Base-by-base conservation (phyloP, 2,329 filamentous ascomycete genomes). In the Colletotrichum lini region DNA sequence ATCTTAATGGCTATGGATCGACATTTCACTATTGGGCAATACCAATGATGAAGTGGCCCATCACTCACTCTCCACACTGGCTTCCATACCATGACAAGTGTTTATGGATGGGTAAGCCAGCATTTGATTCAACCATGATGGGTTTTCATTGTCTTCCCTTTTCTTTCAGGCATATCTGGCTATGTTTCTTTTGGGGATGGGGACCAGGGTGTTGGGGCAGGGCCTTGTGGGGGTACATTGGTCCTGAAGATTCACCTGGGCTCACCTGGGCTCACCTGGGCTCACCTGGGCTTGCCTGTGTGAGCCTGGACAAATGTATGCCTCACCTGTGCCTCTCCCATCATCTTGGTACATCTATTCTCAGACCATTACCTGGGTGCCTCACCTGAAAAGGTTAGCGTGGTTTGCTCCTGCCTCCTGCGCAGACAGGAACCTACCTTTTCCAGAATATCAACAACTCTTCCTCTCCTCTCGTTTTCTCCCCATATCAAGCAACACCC, bases 261-360 rank as follows among this genome's bases (percentile, higher is more conserved):
- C 61, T 65, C 54, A 65, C 61, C 49, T 52, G 13, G 47, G 40
- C 65, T 66, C 18, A 59, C 65, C 47, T 44, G 26, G 23, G 23
- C 23, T 23, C 23, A 23, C 23, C 23, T 23, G 23, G 23, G 23
- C 23, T 38, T 38, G 35, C 35, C 35, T 38, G 35, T 10, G 35
- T 45, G 38, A 65, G 44, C 21, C n/a, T 23, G 6, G 35, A 16
- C 44, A 40, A 47, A 47, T 40, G 26, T 40, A 53, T 38, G 58
- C 40, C 44, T 65, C 21, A 38, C 47, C 30, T 52, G 35, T 49
- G 44, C 30, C 23, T 56, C 30, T 38, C n/a, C 42, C 16, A 30
- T 26, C 35, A 42, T 45, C 23, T 56, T 18, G 60, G 66, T 63
- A 23, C 44, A 53, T 45, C 45, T 40, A 49, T 30, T 16, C 44